These are phyloP conservation scores for Trichocomaceae sp. DNA, from an alignment of 2,329 filamentous ascomycete species.

Conservation along the genomic window DNA sequence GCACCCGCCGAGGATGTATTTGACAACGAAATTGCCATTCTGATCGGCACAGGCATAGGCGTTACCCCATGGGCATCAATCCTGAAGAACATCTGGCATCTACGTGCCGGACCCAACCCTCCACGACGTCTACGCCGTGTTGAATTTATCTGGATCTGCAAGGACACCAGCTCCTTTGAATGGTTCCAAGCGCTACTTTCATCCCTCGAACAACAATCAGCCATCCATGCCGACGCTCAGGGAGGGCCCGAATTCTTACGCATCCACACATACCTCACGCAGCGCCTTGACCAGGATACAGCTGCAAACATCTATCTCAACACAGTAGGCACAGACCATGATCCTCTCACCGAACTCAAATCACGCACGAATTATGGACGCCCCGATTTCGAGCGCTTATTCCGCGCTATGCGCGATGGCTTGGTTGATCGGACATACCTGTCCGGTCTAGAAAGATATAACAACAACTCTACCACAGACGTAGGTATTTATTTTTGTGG, in stretches of 20 bases:
- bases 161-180: constrained; percentile 90
- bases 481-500: constrained; percentile 98
- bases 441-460: constrained; percentile 60
- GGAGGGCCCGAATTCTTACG: constrained; percentile 70
- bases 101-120: constrained; percentile 82
- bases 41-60: constrained; percentile 77
- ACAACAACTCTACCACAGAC: constrained; percentile 63
- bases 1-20: constrained; percentile 97
- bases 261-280: constrained; percentile 96
- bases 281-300: constrained; percentile 84
- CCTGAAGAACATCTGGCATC: constrained; percentile 96
- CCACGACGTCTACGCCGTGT: constrained; percentile 84
- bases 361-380: constrained; percentile 89
- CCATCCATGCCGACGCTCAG: constrained; percentile 56
- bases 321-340: constrained; percentile 77
- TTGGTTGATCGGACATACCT: constrained; percentile 82
- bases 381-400: constrained; percentile 76
- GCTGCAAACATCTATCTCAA: constrained; percentile 96
- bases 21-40: constrained; percentile 73
- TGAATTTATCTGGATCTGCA: constrained; percentile 99
- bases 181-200: constrained; percentile 96
- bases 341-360: constrained; percentile 87
- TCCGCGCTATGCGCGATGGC: constrained; percentile 78
- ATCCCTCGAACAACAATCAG: constrained; percentile 81
- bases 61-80: constrained; percentile 84